Conservation (phyloP, 306 rosid species). For the Canavalia ensiformis region DNA sequence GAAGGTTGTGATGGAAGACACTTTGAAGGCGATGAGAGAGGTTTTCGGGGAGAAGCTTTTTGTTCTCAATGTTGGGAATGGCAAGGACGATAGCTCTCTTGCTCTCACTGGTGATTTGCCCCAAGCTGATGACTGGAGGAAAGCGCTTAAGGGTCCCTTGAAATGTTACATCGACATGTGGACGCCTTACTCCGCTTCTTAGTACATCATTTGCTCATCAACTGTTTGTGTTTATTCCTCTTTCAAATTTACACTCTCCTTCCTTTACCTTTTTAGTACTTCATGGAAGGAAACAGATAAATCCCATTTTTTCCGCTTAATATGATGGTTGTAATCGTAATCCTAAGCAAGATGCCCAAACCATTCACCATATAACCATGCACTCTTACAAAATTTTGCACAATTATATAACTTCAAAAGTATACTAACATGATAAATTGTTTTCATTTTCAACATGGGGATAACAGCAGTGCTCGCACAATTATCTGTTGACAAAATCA, state of each 20-base stretch:
- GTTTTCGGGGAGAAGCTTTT: slow-evolving; percentile 64
- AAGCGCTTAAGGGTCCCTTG: slow-evolving; percentile 57
- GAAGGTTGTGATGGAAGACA: slow-evolving; percentile 66
- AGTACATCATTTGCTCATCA: not conserved
- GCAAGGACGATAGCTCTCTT: slow-evolving; percentile 80
- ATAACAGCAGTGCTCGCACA: not conserved
- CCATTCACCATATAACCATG: slow-evolving; percentile 7
- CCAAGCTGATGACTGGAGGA: slow-evolving; percentile 65
- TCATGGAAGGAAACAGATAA: no score
- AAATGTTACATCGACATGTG: slow-evolving; percentile 61
- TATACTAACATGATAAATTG: no score
- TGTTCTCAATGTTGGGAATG: slow-evolving; percentile 71
- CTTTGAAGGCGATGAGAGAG: slow-evolving; percentile 72
- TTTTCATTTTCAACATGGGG: not conserved
- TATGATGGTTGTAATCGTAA: not conserved
- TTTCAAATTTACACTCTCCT: not conserved
- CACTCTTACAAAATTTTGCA: not conserved
- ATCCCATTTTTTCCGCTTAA: slow-evolving; percentile 4
- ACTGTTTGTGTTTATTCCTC: slow-evolving; percentile 52
- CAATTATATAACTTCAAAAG: no score
- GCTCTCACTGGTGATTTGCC: slow-evolving; percentile 88
- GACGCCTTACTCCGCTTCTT: slow-evolving; percentile 54
- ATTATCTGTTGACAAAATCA: not conserved
- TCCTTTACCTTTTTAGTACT: not conserved
- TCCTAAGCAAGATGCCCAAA: not conserved